These are phyloP conservation scores for Boletus rufocinnamomeus DNA, from an alignment of 768 basidiomycete genomes.

Conservation along the genomic window DNA sequence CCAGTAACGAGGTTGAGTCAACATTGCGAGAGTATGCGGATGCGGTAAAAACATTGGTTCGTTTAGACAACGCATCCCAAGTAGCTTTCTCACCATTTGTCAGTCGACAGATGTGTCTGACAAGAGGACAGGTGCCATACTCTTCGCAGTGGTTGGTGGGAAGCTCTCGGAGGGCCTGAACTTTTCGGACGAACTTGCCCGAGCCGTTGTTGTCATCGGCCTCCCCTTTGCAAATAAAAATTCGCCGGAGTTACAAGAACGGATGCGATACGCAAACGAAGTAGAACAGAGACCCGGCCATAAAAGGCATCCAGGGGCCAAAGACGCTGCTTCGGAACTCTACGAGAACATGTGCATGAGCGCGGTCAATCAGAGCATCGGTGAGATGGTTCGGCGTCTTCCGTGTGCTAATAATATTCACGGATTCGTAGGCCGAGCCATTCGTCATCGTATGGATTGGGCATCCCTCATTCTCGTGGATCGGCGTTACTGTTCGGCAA, in stretches of 20 bases:
- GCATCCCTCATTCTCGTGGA: constrained; percentile 89
- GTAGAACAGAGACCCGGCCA: constrained; percentile 48
- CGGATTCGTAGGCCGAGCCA: constrained; percentile 71
- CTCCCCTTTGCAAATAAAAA: constrained; percentile 91
- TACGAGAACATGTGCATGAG: constrained; percentile 93
- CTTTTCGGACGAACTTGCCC: constrained; percentile 78
- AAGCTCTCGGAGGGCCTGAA: constrained; percentile 94
- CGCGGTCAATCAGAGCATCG: constrained; percentile 97
- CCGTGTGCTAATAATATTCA: constrained; percentile 3
- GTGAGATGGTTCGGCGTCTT: constrained; percentile 42
- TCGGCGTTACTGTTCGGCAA: constrained; percentile 67
- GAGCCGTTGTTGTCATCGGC: constrained; percentile 84
- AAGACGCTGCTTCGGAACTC: constrained; percentile 76
- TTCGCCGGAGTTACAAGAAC: constrained; percentile 88
- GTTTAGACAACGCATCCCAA: background rate
- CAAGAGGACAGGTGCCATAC: constrained; percentile 63
- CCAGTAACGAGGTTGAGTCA: constrained; percentile 67
- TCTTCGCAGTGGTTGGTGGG: constrained; percentile 95
- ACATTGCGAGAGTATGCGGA: constrained; percentile 72
- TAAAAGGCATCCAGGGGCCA: constrained; percentile 40
- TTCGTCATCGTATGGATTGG: constrained; percentile 91
- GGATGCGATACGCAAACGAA: constrained; percentile 84
- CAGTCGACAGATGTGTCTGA: constrained; percentile 26
- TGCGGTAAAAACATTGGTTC: constrained; percentile 39
- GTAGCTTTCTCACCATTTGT: constrained; percentile 6